Conservation (phyloP, 176 grass and related monocot genomes). For the Musa acuminata region DNA sequence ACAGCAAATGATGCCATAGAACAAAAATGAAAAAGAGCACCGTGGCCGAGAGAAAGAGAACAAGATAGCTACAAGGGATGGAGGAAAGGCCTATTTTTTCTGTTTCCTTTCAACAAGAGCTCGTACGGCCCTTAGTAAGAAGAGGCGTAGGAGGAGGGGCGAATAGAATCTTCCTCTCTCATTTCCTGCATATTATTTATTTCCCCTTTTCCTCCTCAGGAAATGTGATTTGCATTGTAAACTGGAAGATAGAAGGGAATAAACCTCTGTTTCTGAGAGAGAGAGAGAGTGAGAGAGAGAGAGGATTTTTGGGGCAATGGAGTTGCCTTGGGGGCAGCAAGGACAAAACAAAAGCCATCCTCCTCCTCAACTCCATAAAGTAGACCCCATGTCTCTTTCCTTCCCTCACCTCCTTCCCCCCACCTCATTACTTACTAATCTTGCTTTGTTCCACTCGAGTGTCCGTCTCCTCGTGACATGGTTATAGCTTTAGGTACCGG, state of each 20-base stretch:
- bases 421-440: neutral
- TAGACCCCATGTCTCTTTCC: neutral
- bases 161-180: slow-evolving; percentile 24
- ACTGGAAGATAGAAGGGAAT: too few species aligned
- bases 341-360: slow-evolving; percentile 1
- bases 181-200: too few species aligned
- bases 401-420: neutral
- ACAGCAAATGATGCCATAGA: neutral
- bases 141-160: neutral
- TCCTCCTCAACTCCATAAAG: neutral
- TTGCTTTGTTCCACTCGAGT: neutral
- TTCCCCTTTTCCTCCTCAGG: neutral
- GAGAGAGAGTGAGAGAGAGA: neutral
- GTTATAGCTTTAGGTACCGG: too few species aligned
- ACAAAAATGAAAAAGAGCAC: neutral
- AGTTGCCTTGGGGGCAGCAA: neutral
- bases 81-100: neutral
- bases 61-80: neutral
- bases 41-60: neutral
- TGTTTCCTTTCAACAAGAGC: neutral
- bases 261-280: too few species aligned
- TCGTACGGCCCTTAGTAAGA: neutral
- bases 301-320: slow-evolving; percentile 9
- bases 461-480: neutral
- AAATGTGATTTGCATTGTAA: neutral